A percentile compares a stretch with the other conserved stretches of the same genome.
Evolutionary conservation across 2,329 filamentous ascomycete genomes (phyloP).

Genomic region (Septoria petroselini): DNA sequence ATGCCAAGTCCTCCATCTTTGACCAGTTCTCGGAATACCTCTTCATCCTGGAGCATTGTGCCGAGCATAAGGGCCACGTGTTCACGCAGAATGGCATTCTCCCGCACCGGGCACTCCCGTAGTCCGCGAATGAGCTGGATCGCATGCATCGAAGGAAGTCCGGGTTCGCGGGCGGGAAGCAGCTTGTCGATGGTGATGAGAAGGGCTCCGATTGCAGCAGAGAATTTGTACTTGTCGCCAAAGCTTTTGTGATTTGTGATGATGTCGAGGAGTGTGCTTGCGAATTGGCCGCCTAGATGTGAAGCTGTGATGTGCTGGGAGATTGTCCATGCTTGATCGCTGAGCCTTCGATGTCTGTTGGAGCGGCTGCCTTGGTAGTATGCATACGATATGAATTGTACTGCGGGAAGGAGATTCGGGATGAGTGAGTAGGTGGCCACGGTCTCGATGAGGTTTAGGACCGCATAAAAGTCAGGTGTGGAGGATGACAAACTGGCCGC

Average conservation of each 20-base stretch:
- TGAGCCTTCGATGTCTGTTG: conserved; percentile 32
- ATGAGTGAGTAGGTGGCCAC: conserved; percentile 33
- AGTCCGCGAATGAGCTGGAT: conserved; percentile 25
- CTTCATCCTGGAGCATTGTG: conserved; percentile 19
- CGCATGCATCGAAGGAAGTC: conserved; percentile 14
- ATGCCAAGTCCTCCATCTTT: conserved; percentile 20
- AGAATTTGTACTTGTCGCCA: conserved; percentile 26
- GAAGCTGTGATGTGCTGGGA: conserved; percentile 33
- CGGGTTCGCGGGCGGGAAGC: conserved; percentile 14
- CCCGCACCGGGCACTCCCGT: conserved; percentile 13
- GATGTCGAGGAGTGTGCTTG: conserved; percentile 28
- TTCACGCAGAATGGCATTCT: conserved; percentile 26
- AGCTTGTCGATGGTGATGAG: conserved; percentile 32
- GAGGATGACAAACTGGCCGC: conserved; percentile 30
- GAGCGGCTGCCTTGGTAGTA: conserved; percentile 35
- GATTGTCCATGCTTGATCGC: conserved; percentile 29
- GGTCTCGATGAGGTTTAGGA: conserved; percentile 33
- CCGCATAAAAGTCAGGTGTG: conserved; percentile 32
- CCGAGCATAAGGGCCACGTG: conserved; percentile 23
- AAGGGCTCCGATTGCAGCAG: conserved; percentile 33
- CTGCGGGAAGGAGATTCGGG: conserved; percentile 25
- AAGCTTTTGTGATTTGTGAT: conserved; percentile 24
- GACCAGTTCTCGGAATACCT: conserved; percentile 14
- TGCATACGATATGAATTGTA: conserved; percentile 33
- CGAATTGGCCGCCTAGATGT: conserved; percentile 32